Base-by-base conservation (phyloP, 2,329 filamentous ascomycete genomes). In the Polychaeton citri region DNA sequence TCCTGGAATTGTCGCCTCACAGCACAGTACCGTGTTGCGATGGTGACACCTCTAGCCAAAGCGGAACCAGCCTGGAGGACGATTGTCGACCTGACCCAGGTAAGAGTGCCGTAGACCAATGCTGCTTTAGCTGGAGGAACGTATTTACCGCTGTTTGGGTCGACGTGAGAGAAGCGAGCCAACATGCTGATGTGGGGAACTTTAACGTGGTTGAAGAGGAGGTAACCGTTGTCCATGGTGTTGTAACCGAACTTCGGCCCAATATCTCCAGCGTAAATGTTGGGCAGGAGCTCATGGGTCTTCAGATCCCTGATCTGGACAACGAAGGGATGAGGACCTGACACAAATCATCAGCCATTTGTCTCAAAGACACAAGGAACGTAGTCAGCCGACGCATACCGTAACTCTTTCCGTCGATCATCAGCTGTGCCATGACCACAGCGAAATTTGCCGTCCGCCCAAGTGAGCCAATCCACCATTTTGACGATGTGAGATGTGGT, bases 381-480 rank as follows among this genome's bases (percentile, higher is more conserved):
- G n/a, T n/a, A n/a, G n/a, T n/a, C n/a, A n/a, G n/a, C n/a, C n/a
- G n/a, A n/a, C n/a, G 3, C 24, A 12, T 15, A 28, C 82, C 81
- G 44, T 76, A 76, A 13, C 66, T 62, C 59, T 80, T 81, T 45
- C 79, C 79, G 40, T 65, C 62, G 41, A 85, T 69, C 42, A 77
- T 71, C 19, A 87, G 66, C 58, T 86, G 81, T 0, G 82, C 81
- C 69, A 87, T 84, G 3, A 87, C 79, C 2, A 83, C 74, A 1
- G 81, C 81, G 51, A 84, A 70, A 53, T 83, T 87, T 31, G 82
- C 81, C 2, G 77, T 78, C 47, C 79, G 70, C 35, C 81, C 82
- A 3, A 87, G 67, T 8, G 79, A 81, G 2, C 82, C 82, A 47
- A 85, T 85, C 82, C 82, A 87, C 81, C 81, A 88, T 54, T 88